Percentiles rank a stretch among this genome's conserved stretches.
Conservation (phyloP, 768 basidiomycete genomes). For the Naganishia randhawae region DNA sequence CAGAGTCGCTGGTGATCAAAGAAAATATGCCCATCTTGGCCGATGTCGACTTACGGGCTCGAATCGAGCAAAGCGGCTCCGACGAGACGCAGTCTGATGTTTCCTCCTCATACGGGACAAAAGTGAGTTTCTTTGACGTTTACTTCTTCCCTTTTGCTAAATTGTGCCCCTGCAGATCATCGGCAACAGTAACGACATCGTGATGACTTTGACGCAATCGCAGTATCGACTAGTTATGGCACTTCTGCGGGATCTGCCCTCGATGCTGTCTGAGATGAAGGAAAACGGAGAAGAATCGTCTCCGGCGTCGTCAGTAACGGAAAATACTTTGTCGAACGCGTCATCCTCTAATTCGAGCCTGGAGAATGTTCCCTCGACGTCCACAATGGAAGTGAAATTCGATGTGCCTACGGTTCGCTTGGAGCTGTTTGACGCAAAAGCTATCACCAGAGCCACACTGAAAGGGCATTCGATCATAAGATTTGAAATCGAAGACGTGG, state of each 20-base stretch:
- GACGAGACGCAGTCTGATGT: constrained; percentile 58
- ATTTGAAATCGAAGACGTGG: constrained; percentile 76
- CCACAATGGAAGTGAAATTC: constrained; percentile 69
- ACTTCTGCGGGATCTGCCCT: constrained; percentile 9
- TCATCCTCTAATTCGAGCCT: neutral
- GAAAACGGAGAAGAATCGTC: neutral
- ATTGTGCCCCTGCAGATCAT: constrained; percentile 56
- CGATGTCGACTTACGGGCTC: constrained; percentile 71
- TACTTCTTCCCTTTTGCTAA: constrained; percentile 29
- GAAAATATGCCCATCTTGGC: constrained; percentile 79
- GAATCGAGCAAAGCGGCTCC: constrained; percentile 62
- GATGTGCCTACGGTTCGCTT: constrained; percentile 68
- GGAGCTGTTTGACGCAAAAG: constrained; percentile 74
- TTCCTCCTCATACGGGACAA: constrained; percentile 53
- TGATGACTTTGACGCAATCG: constrained; percentile 72
- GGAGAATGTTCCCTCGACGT: constrained; percentile 29
- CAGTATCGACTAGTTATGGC: constrained; percentile 71
- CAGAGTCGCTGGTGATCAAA: constrained; percentile 50
- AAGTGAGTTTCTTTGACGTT: constrained; percentile 56
- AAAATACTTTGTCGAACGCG: neutral
- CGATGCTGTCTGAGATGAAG: neutral
- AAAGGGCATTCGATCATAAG: constrained; percentile 76
- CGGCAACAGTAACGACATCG: constrained; percentile 75
- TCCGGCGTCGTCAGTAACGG: neutral
- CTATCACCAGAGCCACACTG: constrained; percentile 59